These are phyloP conservation scores for Wallemia hederae DNA, from an alignment of 1,284 basidiomycete species.

Conservation along the genomic window DNA sequence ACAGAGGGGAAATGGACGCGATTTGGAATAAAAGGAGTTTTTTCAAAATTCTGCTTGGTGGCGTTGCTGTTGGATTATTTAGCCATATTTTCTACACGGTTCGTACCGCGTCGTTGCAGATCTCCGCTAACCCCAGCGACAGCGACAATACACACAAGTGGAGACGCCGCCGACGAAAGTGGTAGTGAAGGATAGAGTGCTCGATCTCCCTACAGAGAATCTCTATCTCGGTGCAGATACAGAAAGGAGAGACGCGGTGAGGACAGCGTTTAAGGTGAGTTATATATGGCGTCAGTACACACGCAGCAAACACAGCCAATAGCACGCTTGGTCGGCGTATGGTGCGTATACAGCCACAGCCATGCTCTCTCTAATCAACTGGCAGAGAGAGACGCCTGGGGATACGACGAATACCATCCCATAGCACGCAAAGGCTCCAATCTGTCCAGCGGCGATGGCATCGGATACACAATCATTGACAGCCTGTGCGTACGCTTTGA, in stretches of 20 bases:
- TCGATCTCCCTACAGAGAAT: background rate
- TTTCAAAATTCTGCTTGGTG: background rate
- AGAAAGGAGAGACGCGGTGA: slow-evolving; percentile 32
- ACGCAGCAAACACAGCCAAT: background rate
- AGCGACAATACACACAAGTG: background rate
- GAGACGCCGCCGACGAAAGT: background rate
- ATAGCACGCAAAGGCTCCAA: slow-evolving; percentile 42
- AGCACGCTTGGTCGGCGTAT: slow-evolving; percentile 56
- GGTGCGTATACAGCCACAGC: slow-evolving; percentile 19
- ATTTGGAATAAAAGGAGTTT: background rate
- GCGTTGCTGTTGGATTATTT: background rate
- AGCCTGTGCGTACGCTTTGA: slow-evolving; percentile 20
- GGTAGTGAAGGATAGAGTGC: background rate
- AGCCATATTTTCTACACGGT: no score
- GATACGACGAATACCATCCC: slow-evolving; percentile 64
- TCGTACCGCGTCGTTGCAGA: no score
- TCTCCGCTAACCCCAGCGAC: background rate
- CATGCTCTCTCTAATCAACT: slow-evolving; percentile 11
- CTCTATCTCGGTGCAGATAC: slow-evolving; percentile 26
- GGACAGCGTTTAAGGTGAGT: slow-evolving; percentile 44
- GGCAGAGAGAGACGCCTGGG: slow-evolving; percentile 58
- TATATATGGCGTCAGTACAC: background rate
- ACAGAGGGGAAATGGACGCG: background rate
- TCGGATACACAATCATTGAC: slow-evolving; percentile 60
- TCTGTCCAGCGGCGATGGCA: slow-evolving; percentile 38